These are phyloP conservation scores for Flueggea neowawraea DNA, from an alignment of 441 rosid species.

Conservation along the genomic window DNA sequence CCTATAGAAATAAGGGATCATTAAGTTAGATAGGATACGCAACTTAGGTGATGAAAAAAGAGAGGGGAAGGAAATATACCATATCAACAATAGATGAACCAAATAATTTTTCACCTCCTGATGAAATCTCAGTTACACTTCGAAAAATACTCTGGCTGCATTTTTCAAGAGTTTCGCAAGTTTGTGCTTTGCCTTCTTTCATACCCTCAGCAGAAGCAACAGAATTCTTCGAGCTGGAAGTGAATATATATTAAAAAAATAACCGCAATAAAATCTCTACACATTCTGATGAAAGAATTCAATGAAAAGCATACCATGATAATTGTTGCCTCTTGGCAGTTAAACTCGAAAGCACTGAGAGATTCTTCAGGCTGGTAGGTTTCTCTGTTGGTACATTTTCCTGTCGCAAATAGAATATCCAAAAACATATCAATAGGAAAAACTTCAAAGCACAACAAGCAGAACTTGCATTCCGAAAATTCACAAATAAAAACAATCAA, in stretches of 20 bases:
- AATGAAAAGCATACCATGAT: constrained; percentile 41
- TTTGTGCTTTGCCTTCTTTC: constrained; percentile 29
- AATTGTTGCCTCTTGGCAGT: constrained; percentile 49
- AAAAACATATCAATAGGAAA: not conserved
- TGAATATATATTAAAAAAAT: constrained; percentile 16
- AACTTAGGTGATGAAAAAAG: constrained; percentile 8
- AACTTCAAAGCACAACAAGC: not conserved
- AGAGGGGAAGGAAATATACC: constrained; percentile 47
- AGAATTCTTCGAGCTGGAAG: constrained; percentile 43
- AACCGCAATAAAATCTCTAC: constrained; percentile 8
- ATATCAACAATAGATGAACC: constrained; percentile 55
- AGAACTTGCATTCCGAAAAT: not conserved
- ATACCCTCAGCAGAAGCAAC: constrained; percentile 37
- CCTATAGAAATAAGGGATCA: constrained; percentile 36
- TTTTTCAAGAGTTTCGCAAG: constrained; percentile 43
- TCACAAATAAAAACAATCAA: not conserved
- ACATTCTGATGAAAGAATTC: constrained; percentile 6
- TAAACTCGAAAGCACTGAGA: constrained; percentile 50
- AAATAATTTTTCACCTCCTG: constrained; percentile 50
- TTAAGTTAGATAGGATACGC: constrained; percentile 9
- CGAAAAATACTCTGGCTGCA: constrained; percentile 68
- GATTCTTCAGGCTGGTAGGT: constrained; percentile 39
- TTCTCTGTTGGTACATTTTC: constrained; percentile 46
- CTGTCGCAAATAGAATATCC: constrained; percentile 30
- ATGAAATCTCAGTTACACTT: constrained; percentile 82